Percentiles rank a stretch among this genome's conserved stretches.
These are phyloP conservation scores for Fusarium tricinctum DNA, from an alignment of 2,329 filamentous ascomycete species.

Conservation along the genomic window DNA sequence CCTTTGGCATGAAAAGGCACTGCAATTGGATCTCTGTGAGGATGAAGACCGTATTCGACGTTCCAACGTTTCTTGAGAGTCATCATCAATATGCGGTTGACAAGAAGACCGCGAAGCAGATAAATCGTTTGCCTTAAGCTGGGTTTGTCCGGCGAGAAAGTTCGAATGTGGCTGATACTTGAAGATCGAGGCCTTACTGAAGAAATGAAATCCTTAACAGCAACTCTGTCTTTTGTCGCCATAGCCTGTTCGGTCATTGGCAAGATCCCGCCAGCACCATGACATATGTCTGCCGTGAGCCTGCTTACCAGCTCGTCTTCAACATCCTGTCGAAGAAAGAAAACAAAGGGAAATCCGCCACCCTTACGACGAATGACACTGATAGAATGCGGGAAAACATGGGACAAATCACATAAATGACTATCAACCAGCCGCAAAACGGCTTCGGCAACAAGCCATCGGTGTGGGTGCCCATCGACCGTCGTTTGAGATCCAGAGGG, in stretches of 20 bases:
- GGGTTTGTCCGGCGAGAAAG: slow-evolving; percentile 42
- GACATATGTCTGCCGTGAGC: slow-evolving; percentile 43
- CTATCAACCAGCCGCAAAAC: slow-evolving; percentile 59
- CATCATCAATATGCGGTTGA: slow-evolving; percentile 70
- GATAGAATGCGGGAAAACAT: slow-evolving; percentile 51
- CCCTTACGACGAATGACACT: slow-evolving; percentile 54
- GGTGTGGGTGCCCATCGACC: slow-evolving; percentile 67
- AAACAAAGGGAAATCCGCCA: slow-evolving; percentile 61
- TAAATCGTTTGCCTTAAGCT: slow-evolving; percentile 56
- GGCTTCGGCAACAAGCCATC: slow-evolving; percentile 63
- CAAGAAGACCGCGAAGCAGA: slow-evolving; percentile 73
- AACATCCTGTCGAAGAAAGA: slow-evolving; percentile 65
- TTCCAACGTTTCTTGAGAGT: slow-evolving; percentile 75
- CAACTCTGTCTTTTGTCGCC: slow-evolving; percentile 41
- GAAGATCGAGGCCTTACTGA: slow-evolving; percentile 19
- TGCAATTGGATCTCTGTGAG: slow-evolving; percentile 71
- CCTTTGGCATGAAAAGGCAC: slow-evolving; percentile 62
- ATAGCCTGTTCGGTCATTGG: slow-evolving; percentile 41
- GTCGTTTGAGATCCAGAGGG: slow-evolving; percentile 65
- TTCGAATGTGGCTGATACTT: slow-evolving; percentile 30
- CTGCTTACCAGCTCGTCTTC: slow-evolving; percentile 58
- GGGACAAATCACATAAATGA: slow-evolving; percentile 56
- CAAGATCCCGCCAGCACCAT: slow-evolving; percentile 42
- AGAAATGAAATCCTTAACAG: slow-evolving; percentile 47
- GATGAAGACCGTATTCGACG: slow-evolving; percentile 74